Evolutionary conservation across 2,329 filamentous ascomycete species (phyloP), one percentile per base, ranked within the genome.

Genomic region (Bipolaris gigantea): DNA sequence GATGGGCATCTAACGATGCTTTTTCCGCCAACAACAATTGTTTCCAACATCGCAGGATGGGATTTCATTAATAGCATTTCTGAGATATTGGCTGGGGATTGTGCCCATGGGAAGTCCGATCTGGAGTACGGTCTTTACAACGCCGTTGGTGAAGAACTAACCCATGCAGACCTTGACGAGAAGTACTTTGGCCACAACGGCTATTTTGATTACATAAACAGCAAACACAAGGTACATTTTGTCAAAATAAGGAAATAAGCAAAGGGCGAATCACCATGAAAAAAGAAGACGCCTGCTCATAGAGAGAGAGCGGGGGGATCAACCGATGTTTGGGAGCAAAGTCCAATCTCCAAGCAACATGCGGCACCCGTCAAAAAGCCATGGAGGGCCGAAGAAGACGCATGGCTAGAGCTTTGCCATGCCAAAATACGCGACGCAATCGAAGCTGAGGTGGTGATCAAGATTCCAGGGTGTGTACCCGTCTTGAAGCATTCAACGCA

Each of bases 361-460:
- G 53, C 45, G 4, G 39, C 58, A 4, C 8, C 9, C 2, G 6
- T n/a, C 25, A 56, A 54, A 36, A 49, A 25, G 9, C 25, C n/a
- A 10, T 63, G 45, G 25, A 50, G 45, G 5, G 47, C 52, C 5
- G 41, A 52, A 6, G 62, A 66, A 44, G 52, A 60, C 4, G 53
- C 60, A 1, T 63, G 60, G 60, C 18, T 66, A 3, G 25, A 49
- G 1, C 48, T 66, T 0, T 56, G 56, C 32, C 51, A 57, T 34
- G 19, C 40, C 2, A 65, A 63, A 18, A n/a, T 61, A 3, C 56
- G 56, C 2, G 34, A 13, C 0, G 48, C 30, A 1, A 47, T 57
- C 15, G 35, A 59, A 23, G 25, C 34, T 2, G 59, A 55, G 4
- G 33, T 50, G 11, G 11, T 30, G 0, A 50, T 64, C 35, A 55